phyloP scores from a whole-genome alignment of 768 basidiomycete species.

The Calocybe cyanea region DNA sequence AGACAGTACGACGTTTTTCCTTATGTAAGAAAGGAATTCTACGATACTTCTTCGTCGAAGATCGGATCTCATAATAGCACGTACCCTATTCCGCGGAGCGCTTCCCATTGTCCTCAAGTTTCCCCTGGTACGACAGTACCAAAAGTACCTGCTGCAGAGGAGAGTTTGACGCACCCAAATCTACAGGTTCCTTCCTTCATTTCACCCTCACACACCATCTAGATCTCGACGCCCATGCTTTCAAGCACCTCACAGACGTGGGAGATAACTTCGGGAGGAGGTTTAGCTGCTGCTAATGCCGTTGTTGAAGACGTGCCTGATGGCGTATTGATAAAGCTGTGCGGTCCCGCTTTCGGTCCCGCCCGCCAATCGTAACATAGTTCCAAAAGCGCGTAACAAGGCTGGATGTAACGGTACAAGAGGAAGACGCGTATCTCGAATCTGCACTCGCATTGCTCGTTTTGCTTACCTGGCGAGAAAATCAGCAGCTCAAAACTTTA shows the following conservation, averaged over 20 bases:
- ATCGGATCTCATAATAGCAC: slow-evolving; percentile 33
- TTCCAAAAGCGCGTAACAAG: slow-evolving; percentile 49
- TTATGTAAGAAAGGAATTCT: too few relatives aligned
- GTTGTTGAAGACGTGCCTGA: not conserved
- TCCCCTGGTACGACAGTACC: slow-evolving; percentile 24
- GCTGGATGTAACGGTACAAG: slow-evolving; percentile 29
- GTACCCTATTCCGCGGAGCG: slow-evolving; percentile 82
- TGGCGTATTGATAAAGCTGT: slow-evolving; percentile 22
- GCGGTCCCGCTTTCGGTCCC: slow-evolving; percentile 18
- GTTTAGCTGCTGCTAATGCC: slow-evolving; percentile 29
- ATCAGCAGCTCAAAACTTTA: slow-evolving; percentile 20
- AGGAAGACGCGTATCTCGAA: slow-evolving; percentile 37
- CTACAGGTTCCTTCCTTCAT: slow-evolving; percentile 54
- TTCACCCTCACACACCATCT: slow-evolving; percentile 79
- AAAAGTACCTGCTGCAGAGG: slow-evolving; percentile 34
- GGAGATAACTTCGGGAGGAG: slow-evolving; percentile 84
- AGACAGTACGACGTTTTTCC: too few relatives aligned
- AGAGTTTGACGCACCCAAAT: slow-evolving; percentile 22
- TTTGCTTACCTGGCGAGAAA: not conserved
- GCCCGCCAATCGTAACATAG: slow-evolving; percentile 42
- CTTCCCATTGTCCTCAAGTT: slow-evolving; percentile 69
- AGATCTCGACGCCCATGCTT: slow-evolving; percentile 88
- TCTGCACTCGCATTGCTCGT: slow-evolving; percentile 32
- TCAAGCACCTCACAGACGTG: slow-evolving; percentile 78
- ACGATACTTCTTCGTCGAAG: slow-evolving; percentile 30